phyloP scores from a whole-genome alignment of 2,329 filamentous ascomycete genomes.

The Bertia moriformis region DNA sequence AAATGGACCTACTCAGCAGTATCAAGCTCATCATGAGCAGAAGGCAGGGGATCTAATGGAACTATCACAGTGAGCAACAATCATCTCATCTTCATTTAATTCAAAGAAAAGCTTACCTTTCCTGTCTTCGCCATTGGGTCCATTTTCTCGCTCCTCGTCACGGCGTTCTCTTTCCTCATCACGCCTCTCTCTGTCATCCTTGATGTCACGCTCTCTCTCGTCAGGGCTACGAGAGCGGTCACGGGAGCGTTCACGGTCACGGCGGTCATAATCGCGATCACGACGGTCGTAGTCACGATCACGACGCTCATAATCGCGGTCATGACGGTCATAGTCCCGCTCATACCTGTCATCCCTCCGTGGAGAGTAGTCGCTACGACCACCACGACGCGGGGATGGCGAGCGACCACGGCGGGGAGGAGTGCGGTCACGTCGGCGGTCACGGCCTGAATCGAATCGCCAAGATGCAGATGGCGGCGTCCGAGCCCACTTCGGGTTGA shows the following conservation, averaged over 20 bases:
- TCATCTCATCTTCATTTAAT: background rate
- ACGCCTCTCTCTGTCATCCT: constrained; percentile 36
- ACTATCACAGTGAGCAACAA: background rate
- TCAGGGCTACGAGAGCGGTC: constrained; percentile 65
- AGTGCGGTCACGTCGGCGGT: constrained; percentile 35
- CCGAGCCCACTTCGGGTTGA: constrained; percentile 69
- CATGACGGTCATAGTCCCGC: background rate
- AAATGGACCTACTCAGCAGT: constrained; percentile 62
- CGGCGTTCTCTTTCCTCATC: constrained; percentile 56
- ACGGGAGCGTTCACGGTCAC: constrained; percentile 14
- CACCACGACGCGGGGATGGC: constrained; percentile 62
- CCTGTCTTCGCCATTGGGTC: constrained; percentile 71
- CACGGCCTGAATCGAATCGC: constrained; percentile 79
- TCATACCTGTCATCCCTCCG: constrained; percentile 57
- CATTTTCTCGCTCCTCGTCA: constrained; percentile 36
- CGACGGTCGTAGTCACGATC: constrained; percentile 29
- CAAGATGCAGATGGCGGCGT: constrained; percentile 95
- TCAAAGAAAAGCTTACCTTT: constrained; percentile 53
- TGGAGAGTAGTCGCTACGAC: constrained; percentile 61
- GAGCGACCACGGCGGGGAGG: constrained; percentile 57
- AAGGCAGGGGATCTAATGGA: constrained; percentile 63
- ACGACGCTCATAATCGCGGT: constrained; percentile 1
- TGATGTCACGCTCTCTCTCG: constrained; percentile 37
- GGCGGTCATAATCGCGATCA: constrained; percentile 65
- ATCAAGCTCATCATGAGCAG: constrained; percentile 86